A percentile compares a stretch with the other conserved stretches of the same genome.
Conservation (phyloP, 176 grass and related monocot species). For the Zea luxurians region DNA sequence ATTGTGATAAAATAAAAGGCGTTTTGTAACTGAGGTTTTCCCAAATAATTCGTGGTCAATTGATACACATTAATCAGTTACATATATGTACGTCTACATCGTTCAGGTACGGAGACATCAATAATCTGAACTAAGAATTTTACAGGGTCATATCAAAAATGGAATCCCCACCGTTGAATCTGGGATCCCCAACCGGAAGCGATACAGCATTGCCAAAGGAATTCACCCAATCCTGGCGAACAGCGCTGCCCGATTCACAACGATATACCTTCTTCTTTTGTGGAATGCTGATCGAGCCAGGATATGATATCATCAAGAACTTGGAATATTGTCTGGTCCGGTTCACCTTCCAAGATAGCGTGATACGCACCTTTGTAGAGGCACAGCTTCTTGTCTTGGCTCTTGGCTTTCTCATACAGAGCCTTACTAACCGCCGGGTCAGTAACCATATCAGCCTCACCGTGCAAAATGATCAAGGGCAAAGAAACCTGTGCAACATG, state of each 20-base stretch:
- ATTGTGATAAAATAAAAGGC: background rate
- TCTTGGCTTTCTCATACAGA: constrained; percentile 81
- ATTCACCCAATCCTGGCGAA: background rate
- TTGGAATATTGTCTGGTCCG: constrained; percentile 77
- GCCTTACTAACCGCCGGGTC: constrained; percentile 91
- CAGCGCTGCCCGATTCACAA: constrained; percentile 8
- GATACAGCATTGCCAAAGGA: background rate
- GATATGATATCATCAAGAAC: constrained; percentile 81
- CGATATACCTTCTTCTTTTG: constrained; percentile 40
- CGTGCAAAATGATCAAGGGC: constrained; percentile 84
- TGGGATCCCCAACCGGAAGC: background rate
- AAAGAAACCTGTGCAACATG: constrained; percentile 69
- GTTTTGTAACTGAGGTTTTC: background rate
- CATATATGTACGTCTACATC: background rate
- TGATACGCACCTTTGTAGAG: constrained; percentile 81
- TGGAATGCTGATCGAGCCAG: constrained; percentile 70
- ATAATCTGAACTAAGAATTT: constrained; percentile 17
- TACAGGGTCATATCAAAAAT: background rate
- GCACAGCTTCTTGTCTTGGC: constrained; percentile 72
- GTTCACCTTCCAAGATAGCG: constrained; percentile 81
- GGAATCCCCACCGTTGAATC: background rate
- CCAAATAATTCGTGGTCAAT: background rate
- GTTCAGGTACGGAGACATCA: background rate
- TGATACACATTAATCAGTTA: background rate
- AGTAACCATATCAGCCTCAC: constrained; percentile 78